Conservation (phyloP, 2,329 filamentous ascomycete species). For the Apiospora kogelbergensis region DNA sequence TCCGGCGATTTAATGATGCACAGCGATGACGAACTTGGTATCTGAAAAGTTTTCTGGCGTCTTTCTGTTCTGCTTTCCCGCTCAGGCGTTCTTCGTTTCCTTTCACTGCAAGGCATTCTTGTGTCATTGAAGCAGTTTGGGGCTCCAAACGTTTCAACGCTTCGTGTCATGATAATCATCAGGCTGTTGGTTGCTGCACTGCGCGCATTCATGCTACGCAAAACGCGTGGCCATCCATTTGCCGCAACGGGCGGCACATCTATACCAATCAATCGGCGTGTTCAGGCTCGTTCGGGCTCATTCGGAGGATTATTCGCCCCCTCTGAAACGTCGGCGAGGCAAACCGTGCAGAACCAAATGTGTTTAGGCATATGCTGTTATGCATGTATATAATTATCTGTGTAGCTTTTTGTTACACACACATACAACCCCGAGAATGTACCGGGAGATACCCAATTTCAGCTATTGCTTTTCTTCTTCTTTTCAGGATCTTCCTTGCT, state of each 20-base stretch:
- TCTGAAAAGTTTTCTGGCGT: slow-evolving; percentile 14
- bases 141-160: neutral
- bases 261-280: neutral
- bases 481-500: no score
- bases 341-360: neutral
- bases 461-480: no score
- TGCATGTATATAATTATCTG: neutral
- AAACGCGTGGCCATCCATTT: neutral
- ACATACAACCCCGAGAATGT: no score
- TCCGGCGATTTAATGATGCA: slow-evolving; percentile 15
- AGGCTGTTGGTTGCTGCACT: neutral
- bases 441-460: no score
- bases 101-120: neutral
- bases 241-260: neutral
- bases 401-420: neutral
- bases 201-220: neutral
- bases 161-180: neutral
- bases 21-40: slow-evolving; percentile 27
- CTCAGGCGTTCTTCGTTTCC: neutral
- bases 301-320: neutral
- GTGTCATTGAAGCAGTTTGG: neutral
- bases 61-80: neutral
- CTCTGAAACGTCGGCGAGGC: neutral
- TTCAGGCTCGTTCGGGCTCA: neutral
- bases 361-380: neutral